Percentiles rank a stretch among this genome's conserved stretches.
Evolutionary conservation across 2,329 filamentous ascomycete species (phyloP).

Genomic region (Hymenoscyphus repandus): DNA sequence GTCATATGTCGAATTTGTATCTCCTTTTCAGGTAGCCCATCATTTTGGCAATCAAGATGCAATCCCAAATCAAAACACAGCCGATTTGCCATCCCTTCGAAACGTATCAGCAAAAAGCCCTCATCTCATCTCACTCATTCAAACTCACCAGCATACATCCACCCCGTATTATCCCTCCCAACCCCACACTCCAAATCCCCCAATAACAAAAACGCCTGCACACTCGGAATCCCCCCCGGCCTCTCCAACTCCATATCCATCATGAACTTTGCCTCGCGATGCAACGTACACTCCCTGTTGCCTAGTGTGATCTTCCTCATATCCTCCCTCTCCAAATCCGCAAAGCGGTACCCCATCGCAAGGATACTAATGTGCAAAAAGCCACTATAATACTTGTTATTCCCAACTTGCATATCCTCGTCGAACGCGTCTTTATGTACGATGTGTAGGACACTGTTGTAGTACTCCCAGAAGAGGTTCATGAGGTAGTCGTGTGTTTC

Average conservation of each 20-base stretch:
- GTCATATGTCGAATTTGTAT: slow-evolving; percentile 45
- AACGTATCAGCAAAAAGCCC: not conserved
- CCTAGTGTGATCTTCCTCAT: slow-evolving; percentile 42
- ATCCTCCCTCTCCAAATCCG: slow-evolving; percentile 44
- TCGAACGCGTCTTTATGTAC: slow-evolving; percentile 46
- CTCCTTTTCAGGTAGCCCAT: slow-evolving; percentile 41
- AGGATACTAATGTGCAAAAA: slow-evolving; percentile 48
- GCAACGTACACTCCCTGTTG: slow-evolving; percentile 45
- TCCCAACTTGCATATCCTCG: slow-evolving; percentile 40
- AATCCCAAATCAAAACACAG: slow-evolving; percentile 45
- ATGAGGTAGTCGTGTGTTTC: slow-evolving; percentile 49
- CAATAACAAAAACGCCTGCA: slow-evolving; percentile 46
- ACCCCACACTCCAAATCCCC: slow-evolving; percentile 50
- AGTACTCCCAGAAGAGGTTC: slow-evolving; percentile 46
- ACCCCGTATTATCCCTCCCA: slow-evolving; percentile 48
- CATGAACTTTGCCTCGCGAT: slow-evolving; percentile 50
- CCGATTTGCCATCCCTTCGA: slow-evolving; percentile 37
- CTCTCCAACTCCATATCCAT: slow-evolving; percentile 47
- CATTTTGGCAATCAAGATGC: slow-evolving; percentile 40
- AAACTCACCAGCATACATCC: slow-evolving; percentile 47
- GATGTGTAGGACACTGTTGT: slow-evolving; percentile 45
- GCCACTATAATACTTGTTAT: slow-evolving; percentile 44
- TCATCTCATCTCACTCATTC: not conserved
- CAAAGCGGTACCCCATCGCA: slow-evolving; percentile 47
- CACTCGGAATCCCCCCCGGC: slow-evolving; percentile 46